These are phyloP conservation scores for Phytophthora palmivora DNA, from an alignment of 352 stramenopile genomes.

Conservation along the genomic window DNA sequence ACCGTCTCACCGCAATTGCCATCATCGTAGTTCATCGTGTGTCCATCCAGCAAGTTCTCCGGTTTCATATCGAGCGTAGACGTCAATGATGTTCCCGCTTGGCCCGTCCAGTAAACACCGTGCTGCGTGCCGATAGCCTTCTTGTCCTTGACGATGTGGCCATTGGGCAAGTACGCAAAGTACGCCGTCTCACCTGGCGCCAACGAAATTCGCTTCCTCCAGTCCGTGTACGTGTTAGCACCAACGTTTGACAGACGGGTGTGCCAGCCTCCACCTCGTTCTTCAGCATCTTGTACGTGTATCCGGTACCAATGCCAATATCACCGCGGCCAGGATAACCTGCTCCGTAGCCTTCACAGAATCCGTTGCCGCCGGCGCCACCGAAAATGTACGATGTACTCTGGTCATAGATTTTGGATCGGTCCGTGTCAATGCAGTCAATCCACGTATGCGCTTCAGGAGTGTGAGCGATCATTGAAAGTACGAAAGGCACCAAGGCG, in stretches of 20 bases:
- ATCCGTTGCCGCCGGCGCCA: constrained; percentile 63
- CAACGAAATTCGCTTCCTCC: constrained; percentile 57
- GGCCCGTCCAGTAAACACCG: constrained; percentile 71
- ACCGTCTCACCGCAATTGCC: constrained; percentile 66
- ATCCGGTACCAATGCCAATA: constrained; percentile 54
- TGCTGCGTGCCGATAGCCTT: constrained; percentile 64
- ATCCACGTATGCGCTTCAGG: constrained; percentile 68
- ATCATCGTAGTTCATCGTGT: constrained; percentile 60
- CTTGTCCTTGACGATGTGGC: constrained; percentile 77
- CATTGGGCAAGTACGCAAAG: constrained; percentile 66
- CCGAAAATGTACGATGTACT: constrained; percentile 73
- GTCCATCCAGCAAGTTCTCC: constrained; percentile 56
- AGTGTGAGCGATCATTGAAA: constrained; percentile 18
- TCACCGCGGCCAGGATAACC: constrained; percentile 66
- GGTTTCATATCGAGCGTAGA: constrained; percentile 59
- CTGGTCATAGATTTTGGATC: constrained; percentile 63
- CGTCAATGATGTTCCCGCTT: constrained; percentile 39
- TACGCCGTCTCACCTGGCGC: constrained; percentile 48
- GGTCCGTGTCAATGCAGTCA: constrained; percentile 65
- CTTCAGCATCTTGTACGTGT: constrained; percentile 79
- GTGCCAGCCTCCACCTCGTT: constrained; percentile 61
- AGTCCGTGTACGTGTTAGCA: constrained; percentile 64
- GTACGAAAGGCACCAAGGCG: constrained; percentile 21
- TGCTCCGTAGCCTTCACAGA: constrained; percentile 73
- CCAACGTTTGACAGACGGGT: constrained; percentile 55